Percentiles rank a stretch among this genome's conserved stretches.
Evolutionary conservation across 495 filamentous ascomycete species (phyloP).

Genomic region (Corynascus novoguineensis): DNA sequence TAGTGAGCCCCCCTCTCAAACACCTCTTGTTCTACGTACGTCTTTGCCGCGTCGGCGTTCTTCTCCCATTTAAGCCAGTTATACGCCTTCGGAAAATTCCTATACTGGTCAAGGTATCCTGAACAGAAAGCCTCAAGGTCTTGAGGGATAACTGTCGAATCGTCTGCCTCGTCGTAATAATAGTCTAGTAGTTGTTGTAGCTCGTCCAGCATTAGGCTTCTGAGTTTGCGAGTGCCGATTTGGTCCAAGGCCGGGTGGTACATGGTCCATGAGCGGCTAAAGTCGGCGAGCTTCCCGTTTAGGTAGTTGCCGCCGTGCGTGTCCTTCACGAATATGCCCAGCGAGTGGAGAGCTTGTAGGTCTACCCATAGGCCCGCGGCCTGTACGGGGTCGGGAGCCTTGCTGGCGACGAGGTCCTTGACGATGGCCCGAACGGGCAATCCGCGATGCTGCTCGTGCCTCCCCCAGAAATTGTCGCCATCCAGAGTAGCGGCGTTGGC

Average conservation of each 20-base stretch:
- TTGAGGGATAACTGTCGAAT: neutral
- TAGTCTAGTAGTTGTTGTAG: conserved; percentile 3
- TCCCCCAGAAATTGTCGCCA: conserved; percentile 8
- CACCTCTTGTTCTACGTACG: conserved; percentile 13
- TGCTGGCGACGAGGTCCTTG: conserved; percentile 11
- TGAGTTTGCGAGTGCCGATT: neutral
- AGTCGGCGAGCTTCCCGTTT: conserved; percentile 19
- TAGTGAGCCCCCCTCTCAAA: neutral
- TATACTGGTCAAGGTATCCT: neutral
- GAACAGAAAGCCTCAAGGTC: neutral
- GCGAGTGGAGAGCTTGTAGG: conserved; percentile 9
- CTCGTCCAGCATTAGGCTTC: neutral
- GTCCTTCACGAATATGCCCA: conserved; percentile 18
- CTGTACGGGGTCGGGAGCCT: neutral
- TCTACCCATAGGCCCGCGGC: conserved; percentile 14
- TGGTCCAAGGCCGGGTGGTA: conserved; percentile 6
- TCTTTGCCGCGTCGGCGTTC: neutral
- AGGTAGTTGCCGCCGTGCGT: conserved; percentile 17
- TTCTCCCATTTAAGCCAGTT: conserved; percentile 8
- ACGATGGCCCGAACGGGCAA: conserved; percentile 16
- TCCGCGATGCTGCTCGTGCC: neutral
- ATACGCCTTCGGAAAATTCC: neutral
- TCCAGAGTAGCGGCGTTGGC: neutral
- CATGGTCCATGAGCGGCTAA: conserved; percentile 20
- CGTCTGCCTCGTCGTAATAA: neutral